These are phyloP conservation scores for Xylariaceae sp. DNA, from an alignment of 2,329 filamentous ascomycete genomes.

Conservation along the genomic window DNA sequence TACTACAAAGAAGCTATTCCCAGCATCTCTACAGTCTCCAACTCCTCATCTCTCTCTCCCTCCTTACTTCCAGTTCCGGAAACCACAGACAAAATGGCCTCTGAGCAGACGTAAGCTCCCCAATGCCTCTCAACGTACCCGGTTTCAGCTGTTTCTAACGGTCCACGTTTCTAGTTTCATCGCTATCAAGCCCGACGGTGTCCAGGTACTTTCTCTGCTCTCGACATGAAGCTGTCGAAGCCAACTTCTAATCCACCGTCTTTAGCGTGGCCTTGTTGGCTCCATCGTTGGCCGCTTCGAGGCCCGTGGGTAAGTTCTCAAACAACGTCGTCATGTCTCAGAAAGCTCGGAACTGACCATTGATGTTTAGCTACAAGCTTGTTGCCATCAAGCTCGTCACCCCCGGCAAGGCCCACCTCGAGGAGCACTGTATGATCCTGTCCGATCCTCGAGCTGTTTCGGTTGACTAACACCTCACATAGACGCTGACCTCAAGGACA, in stretches of 20 bases:
- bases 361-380: slow-evolving; percentile 77
- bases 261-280: slow-evolving; percentile 90
- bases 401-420: slow-evolving; percentile 89
- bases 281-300: slow-evolving; percentile 98
- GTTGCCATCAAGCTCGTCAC: slow-evolving; percentile 92
- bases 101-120: slow-evolving; percentile 31
- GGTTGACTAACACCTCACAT: slow-evolving; percentile 28
- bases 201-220: slow-evolving; percentile 64
- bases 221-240: slow-evolving; percentile 1
- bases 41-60: slow-evolving; percentile 9
- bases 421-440: slow-evolving; percentile 73
- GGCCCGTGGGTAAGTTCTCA: slow-evolving; percentile 69
- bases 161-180: slow-evolving; percentile 69
- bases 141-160: slow-evolving; percentile 5
- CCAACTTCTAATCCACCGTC: slow-evolving; percentile 19
- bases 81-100: slow-evolving; percentile 30
- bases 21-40: slow-evolving; percentile 18
- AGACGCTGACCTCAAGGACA: slow-evolving; percentile 82
- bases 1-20: slow-evolving; percentile 26
- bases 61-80: slow-evolving; percentile 12
- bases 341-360: slow-evolving; percentile 14
- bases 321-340: not conserved
- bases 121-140: not conserved
- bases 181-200: slow-evolving; percentile 99
- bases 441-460: not conserved